Percentiles rank a stretch among this genome's conserved stretches.
These are phyloP conservation scores for Saccharomycopsis capsularis DNA, from an alignment of 805 yeast species.

Conservation along the genomic window DNA sequence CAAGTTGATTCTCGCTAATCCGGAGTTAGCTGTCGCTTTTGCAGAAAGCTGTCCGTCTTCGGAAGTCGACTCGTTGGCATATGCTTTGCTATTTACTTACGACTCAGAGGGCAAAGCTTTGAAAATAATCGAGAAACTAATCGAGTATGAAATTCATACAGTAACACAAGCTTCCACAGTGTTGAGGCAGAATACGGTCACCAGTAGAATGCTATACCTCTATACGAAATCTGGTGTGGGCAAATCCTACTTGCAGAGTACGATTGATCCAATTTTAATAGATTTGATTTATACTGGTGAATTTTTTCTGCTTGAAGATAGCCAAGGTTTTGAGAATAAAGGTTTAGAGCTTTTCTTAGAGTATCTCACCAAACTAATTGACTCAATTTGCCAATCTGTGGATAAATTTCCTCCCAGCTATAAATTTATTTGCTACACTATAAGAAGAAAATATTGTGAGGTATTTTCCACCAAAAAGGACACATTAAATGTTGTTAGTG, in stretches of 20 bases:
- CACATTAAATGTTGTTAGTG: slow-evolving; percentile 66
- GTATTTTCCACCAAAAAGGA: slow-evolving; percentile 47
- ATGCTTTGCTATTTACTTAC: slow-evolving; percentile 7
- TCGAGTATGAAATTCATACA: slow-evolving; percentile 22
- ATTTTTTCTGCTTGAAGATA: too few species aligned
- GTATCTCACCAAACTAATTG: slow-evolving; percentile 50
- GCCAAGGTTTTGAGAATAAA: too few species aligned
- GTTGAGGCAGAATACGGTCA: slow-evolving; percentile 72
- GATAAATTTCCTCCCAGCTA: slow-evolving; percentile 63
- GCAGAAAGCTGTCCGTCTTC: slow-evolving; percentile 8
- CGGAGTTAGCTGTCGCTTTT: slow-evolving; percentile 40
- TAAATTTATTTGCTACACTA: slow-evolving; percentile 62
- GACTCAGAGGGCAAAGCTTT: slow-evolving; percentile 2
- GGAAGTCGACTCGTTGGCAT: slow-evolving; percentile 14
- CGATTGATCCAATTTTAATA: slow-evolving; percentile 55
- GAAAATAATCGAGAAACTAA: slow-evolving; percentile 3
- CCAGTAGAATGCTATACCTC: slow-evolving; percentile 67
- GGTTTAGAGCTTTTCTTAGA: too few species aligned
- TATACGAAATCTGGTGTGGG: slow-evolving; percentile 56
- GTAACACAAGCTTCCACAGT: slow-evolving; percentile 32
- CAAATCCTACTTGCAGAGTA: slow-evolving; percentile 42
- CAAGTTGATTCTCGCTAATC: slow-evolving; percentile 25
- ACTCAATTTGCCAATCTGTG: slow-evolving; percentile 44
- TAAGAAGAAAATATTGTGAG: slow-evolving; percentile 48
- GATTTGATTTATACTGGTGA: too few species aligned